Conservation (phyloP, 164 flowering plant species). For the Cinnamomum chago region DNA sequence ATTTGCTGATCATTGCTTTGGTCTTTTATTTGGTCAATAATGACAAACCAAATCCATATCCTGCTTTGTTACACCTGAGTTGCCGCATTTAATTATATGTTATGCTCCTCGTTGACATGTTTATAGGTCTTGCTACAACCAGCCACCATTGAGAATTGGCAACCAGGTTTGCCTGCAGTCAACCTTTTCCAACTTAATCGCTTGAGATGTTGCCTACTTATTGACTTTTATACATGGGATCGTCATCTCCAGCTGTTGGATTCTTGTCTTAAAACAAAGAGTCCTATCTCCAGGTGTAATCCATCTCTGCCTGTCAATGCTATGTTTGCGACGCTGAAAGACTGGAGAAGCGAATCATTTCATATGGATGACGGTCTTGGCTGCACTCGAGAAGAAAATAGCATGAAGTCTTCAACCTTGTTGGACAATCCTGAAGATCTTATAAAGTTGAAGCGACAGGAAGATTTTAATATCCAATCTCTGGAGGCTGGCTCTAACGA, state of each 20-base stretch:
- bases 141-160: constrained; percentile 23
- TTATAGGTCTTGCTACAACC: constrained; percentile 53
- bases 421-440: constrained; percentile 21
- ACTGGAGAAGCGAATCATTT: constrained; percentile 30
- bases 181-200: constrained; percentile 78
- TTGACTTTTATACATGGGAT: constrained; percentile 76
- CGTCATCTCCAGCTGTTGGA: constrained; percentile 58
- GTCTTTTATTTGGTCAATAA: neutral
- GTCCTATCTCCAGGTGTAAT: constrained; percentile 24
- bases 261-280: constrained; percentile 38
- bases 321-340: constrained; percentile 28
- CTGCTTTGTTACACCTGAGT: neutral
- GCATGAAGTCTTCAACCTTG: constrained; percentile 15
- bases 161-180: constrained; percentile 18
- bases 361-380: constrained; percentile 25
- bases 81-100: neutral
- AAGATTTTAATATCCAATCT: constrained; percentile 16
- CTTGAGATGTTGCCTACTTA: constrained; percentile 59
- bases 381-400: constrained; percentile 26
- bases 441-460: constrained; percentile 15
- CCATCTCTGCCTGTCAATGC: constrained; percentile 22
- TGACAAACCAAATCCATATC: neutral
- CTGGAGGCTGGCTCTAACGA: constrained; percentile 18
- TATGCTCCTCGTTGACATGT: neutral
- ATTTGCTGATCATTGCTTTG: too few relatives aligned